A percentile compares a stretch with the other conserved stretches of the same genome.
These are phyloP conservation scores for Phaffia rhodozyma DNA, from an alignment of 1,284 basidiomycete genomes.

Conservation along the genomic window DNA sequence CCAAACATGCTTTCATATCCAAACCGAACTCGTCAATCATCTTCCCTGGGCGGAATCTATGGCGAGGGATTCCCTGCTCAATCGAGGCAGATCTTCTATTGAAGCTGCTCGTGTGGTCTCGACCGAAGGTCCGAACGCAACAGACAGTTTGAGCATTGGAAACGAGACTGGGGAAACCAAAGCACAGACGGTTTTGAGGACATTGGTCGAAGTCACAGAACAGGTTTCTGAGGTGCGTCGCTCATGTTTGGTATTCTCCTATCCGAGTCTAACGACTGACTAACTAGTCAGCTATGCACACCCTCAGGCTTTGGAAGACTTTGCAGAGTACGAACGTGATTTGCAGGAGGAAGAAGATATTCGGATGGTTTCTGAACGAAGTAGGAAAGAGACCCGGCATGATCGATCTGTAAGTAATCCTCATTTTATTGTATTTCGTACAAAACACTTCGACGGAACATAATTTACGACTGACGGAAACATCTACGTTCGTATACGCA, in stretches of 20 bases:
- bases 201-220: slow-evolving; percentile 7
- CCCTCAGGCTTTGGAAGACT: slow-evolving; percentile 1
- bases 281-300: neutral
- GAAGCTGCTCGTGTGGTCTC: neutral
- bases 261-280: neutral
- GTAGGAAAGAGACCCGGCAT: slow-evolving; percentile 16
- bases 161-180: slow-evolving; percentile 1
- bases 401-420: slow-evolving; percentile 11
- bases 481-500: neutral
- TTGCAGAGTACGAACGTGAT: slow-evolving; percentile 13
- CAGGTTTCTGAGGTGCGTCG: slow-evolving; percentile 2
- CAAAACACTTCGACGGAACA: neutral
- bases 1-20: slow-evolving; percentile 7
- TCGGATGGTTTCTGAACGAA: slow-evolving; percentile 8
- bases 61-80: slow-evolving; percentile 14
- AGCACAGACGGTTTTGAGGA: slow-evolving; percentile 6
- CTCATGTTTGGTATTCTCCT: neutral
- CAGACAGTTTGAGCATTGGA: neutral
- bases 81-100: neutral
- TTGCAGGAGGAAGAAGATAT: slow-evolving; percentile 13
- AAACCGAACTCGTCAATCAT: slow-evolving; percentile 14
- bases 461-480: neutral
- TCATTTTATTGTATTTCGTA: neutral
- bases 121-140: neutral
- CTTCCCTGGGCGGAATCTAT: slow-evolving; percentile 17